A percentile compares a stretch with the other conserved stretches of the same genome.
These are phyloP conservation scores for Arthrobotrys musiformis DNA, from an alignment of 2,329 filamentous ascomycete species.

Conservation along the genomic window DNA sequence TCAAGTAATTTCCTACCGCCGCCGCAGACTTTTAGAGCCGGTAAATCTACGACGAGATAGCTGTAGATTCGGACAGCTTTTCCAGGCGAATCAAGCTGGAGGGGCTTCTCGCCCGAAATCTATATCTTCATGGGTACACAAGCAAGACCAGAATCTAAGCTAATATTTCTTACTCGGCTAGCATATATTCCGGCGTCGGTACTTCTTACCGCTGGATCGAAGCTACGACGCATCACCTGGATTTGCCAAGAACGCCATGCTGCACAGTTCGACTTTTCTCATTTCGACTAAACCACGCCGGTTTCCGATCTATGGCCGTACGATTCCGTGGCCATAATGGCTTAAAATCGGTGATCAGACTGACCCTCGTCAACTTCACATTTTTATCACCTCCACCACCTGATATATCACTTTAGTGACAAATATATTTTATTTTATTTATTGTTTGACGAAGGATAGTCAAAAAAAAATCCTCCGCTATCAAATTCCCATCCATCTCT, in stretches of 20 bases:
- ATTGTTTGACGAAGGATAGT: not conserved
- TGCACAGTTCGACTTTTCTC: constrained; percentile 25
- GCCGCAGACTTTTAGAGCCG: constrained; percentile 16
- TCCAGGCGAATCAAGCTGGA: not conserved
- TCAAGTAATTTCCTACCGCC: constrained; percentile 27
- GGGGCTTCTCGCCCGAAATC: not conserved
- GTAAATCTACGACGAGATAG: not conserved
- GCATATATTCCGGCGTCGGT: constrained; percentile 14
- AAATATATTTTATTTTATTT: not conserved
- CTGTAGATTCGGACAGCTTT: not conserved
- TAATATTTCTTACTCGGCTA: not conserved
- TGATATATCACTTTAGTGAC: not conserved
- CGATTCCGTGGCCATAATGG: constrained; percentile 3
- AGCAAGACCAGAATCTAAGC: not conserved
- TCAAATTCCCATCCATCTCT: not conserved
- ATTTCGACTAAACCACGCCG: constrained; percentile 19
- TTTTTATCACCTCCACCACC: not conserved
- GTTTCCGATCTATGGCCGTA: constrained; percentile 24
- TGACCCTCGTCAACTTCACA: constrained; percentile 7
- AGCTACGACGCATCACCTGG: not conserved
- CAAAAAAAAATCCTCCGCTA: not conserved
- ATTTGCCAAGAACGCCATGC: constrained; percentile 34
- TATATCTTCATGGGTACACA: not conserved
- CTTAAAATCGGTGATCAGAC: not conserved
- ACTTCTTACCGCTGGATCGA: constrained; percentile 18